A percentile compares a stretch with the other conserved stretches of the same genome.
Conservation (phyloP, 2,329 filamentous ascomycete species). For the Helminthosporium solani region DNA sequence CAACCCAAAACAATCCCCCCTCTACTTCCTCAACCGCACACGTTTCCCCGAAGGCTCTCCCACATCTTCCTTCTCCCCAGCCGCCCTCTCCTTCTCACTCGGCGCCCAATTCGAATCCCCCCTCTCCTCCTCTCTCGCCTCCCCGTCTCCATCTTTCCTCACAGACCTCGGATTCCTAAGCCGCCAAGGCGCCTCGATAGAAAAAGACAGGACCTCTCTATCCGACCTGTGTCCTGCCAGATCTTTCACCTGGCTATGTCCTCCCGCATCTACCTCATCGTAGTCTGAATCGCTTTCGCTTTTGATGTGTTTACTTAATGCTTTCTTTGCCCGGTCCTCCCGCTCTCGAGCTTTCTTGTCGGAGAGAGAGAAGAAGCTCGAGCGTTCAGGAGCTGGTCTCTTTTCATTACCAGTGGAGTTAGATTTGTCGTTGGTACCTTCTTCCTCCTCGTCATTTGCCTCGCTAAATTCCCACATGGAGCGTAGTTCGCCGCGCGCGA, state of each 20-base stretch:
- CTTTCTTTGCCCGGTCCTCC: conserved; percentile 16
- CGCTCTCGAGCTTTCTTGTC: conserved; percentile 22
- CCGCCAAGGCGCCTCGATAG: conserved; percentile 35
- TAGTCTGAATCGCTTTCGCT: conserved; percentile 15
- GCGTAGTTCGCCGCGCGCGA: conserved; percentile 68
- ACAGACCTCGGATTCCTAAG: conserved; percentile 21
- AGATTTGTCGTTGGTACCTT: conserved; percentile 11
- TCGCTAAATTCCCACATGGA: conserved; percentile 84
- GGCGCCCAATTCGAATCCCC: conserved; percentile 24
- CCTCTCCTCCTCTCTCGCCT: conserved; percentile 5
- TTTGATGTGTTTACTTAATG: conserved; percentile 15
- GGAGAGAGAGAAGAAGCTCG: conserved; percentile 30
- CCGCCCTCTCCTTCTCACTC: not conserved
- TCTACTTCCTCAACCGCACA: conserved; percentile 20
- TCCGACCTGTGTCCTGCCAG: conserved; percentile 19
- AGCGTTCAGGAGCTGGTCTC: conserved; percentile 8
- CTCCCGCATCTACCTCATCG: conserved; percentile 1
- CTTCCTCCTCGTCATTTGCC: conserved; percentile 45
- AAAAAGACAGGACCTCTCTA: conserved; percentile 38
- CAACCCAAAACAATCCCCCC: too few species aligned
- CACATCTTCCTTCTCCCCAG: conserved; percentile 2
- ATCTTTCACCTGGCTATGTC: conserved; percentile 13
- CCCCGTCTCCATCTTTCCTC: not conserved
- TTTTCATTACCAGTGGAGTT: conserved; percentile 5
- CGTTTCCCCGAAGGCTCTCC: conserved; percentile 27